Percentiles rank a stretch among this genome's conserved stretches.
Evolutionary conservation across 2,329 filamentous ascomycete species (phyloP).

Genomic region (Epichloe bromicola): DNA sequence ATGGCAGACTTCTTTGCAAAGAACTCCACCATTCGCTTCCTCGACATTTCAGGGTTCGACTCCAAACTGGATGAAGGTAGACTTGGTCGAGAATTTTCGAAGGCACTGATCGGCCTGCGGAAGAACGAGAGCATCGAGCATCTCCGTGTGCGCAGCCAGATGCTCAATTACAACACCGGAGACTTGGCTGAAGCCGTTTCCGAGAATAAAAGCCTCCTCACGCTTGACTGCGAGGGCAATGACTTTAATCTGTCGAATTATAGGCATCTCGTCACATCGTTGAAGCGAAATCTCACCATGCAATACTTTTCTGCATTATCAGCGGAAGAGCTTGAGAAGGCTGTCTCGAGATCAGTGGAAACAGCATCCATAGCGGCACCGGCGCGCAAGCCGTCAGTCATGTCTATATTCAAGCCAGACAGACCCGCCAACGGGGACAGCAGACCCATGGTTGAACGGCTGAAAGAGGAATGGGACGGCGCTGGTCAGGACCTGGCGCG

Average conservation of each 20-base stretch:
- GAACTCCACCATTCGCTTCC: conserved; percentile 37
- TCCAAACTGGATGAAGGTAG: conserved; percentile 45
- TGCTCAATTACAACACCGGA: conserved; percentile 40
- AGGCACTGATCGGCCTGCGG: conserved; percentile 33
- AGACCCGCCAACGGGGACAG: conserved; percentile 16
- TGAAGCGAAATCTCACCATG: conserved; percentile 30
- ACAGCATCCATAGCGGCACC: conserved; percentile 15
- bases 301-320: conserved; percentile 31
- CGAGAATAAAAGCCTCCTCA: conserved; percentile 33
- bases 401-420: conserved; percentile 21
- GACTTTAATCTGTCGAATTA: conserved; percentile 40
- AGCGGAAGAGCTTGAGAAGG: conserved; percentile 20
- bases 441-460: conserved; percentile 21
- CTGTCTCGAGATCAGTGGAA: conserved; percentile 22
- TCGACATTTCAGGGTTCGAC: conserved; percentile 44
- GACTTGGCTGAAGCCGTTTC: conserved; percentile 37
- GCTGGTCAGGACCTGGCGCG: conserved; percentile 19
- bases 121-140: conserved; percentile 33
- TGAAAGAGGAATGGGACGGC: conserved; percentile 27
- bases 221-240: conserved; percentile 42
- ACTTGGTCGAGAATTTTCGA: conserved; percentile 39
- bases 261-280: conserved; percentile 30
- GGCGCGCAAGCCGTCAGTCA: conserved; percentile 21
- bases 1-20: conserved; percentile 37
- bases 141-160: conserved; percentile 42